Base-by-base conservation (phyloP, 139 green algal species). In the Axilococcus clingmanii region DNA sequence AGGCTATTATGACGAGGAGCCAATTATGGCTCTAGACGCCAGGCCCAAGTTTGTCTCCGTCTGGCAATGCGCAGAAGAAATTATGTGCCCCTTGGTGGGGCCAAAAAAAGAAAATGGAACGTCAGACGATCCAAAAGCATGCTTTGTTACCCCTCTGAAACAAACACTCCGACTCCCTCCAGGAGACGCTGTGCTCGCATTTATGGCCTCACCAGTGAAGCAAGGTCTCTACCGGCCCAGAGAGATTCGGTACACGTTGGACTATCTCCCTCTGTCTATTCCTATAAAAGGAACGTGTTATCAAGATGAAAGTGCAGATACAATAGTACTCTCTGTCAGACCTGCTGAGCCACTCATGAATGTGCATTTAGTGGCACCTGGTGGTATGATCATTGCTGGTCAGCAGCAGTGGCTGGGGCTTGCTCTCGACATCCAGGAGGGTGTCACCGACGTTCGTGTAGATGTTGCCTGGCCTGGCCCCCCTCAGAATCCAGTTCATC, bases 31-130 rank as follows among this genome's bases (percentile, higher is more conserved):
- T n/a, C n/a, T n/a, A n/a, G 33, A 8, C 7, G 42, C 17, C 0
- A 36, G 31, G 0, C 51, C 50, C 15, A 41, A 46, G 0, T 65
- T 48, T 31, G 52, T 38, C 22, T 48, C 47, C 5, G 25, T 56
- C 9, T 82, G 74, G 74, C 66, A 78, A 47, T 57, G 72, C 32
- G 63, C 66, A 2, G 72, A 82, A 48, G 67, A 79, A 52, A 28
- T 81, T 9, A 2, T 24, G 7, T 74, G 48, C 54, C 35, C 19
- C 45, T 33, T 61, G 9, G 17, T 65, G 5, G 35, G 38, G 8
- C 30, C 2, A 34, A 43, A 30, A 49, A 43, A 38, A 14, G 38
- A 56, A 12, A 51, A 43, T 4, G 24, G 4, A 16, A 12, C 6
- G n/a, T 4, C 19, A 9, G 33, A 38, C 33, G 9, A 17, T 9